Percentiles rank a stretch among this genome's conserved stretches.
phyloP scores from a whole-genome alignment of 129 eudicot species.

The Artemisia annua region DNA sequence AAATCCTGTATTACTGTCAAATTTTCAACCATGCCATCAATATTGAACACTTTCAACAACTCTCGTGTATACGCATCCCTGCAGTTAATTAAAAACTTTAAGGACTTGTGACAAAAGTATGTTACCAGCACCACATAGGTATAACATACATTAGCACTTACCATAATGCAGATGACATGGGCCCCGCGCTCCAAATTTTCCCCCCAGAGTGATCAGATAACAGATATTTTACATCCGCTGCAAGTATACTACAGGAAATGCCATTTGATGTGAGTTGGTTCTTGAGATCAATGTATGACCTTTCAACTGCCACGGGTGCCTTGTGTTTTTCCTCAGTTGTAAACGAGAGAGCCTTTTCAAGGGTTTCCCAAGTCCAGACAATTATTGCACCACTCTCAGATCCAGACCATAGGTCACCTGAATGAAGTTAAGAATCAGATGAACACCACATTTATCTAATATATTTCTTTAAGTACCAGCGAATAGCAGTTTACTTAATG shows the following conservation, averaged over 20 bases:
- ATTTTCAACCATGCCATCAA: slow-evolving; percentile 85
- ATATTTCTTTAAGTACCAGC: neutral
- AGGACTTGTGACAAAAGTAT: slow-evolving; percentile 1
- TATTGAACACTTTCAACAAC: slow-evolving; percentile 76
- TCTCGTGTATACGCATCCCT: slow-evolving; percentile 95
- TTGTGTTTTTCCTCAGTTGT: slow-evolving; percentile 67
- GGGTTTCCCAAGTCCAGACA: slow-evolving; percentile 97
- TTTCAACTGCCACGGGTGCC: slow-evolving; percentile 62
- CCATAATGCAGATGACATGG: slow-evolving; percentile 82
- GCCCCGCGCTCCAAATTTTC: slow-evolving; percentile 88
- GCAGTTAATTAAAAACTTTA: slow-evolving; percentile 24
- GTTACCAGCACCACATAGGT: neutral
- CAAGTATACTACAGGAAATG: slow-evolving; percentile 63
- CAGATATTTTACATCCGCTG: slow-evolving; percentile 78
- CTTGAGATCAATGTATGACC: slow-evolving; percentile 82
- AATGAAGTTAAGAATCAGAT: slow-evolving; percentile 28
- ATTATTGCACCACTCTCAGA: slow-evolving; percentile 79
- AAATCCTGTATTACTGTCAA: slow-evolving; percentile 57
- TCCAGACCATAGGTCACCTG: slow-evolving; percentile 99
- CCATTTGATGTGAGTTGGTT: slow-evolving; percentile 68
- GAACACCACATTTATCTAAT: slow-evolving; percentile 11
- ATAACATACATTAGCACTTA: slow-evolving; percentile 34
- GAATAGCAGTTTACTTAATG: slow-evolving; percentile 12
- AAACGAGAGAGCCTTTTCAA: slow-evolving; percentile 63
- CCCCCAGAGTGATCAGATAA: slow-evolving; percentile 71